phyloP scores from a whole-genome alignment of 164 flowering plant genomes.

The grape (Vitis vinifera) region DNA sequence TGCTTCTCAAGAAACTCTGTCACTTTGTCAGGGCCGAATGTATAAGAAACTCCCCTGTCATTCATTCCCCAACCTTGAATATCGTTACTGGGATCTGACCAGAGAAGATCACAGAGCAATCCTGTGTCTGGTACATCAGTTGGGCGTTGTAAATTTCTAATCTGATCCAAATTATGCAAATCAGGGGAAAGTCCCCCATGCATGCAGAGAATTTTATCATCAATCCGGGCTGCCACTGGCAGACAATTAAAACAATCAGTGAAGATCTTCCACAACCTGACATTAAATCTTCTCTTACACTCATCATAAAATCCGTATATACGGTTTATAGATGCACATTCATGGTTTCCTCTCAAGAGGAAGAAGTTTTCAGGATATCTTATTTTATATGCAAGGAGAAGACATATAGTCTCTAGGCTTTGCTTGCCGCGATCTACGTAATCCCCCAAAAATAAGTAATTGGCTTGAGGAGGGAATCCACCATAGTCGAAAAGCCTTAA shows the following conservation, averaged over 20 bases:
- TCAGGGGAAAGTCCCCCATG: conserved; percentile 67
- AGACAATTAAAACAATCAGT: conserved; percentile 51
- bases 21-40: conserved; percentile 55
- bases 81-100: conserved; percentile 58
- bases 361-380: conserved; percentile 54
- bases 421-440: conserved; percentile 63
- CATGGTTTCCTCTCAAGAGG: conserved; percentile 57
- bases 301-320: conserved; percentile 61
- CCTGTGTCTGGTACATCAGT: conserved; percentile 58
- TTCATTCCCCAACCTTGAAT: conserved; percentile 53
- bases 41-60: conserved; percentile 56
- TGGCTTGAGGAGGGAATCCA: conserved; percentile 52
- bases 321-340: conserved; percentile 56
- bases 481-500: conserved; percentile 57
- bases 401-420: conserved; percentile 53
- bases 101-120: conserved; percentile 56
- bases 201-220: conserved; percentile 60
- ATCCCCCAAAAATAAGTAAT: conserved; percentile 56
- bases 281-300: conserved; percentile 50
- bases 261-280: conserved; percentile 50
- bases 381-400: conserved; percentile 51
- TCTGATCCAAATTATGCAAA: conserved; percentile 39
- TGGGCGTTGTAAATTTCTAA: conserved; percentile 45
- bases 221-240: conserved; percentile 52
- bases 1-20: conserved; percentile 49